A percentile compares a stretch with the other conserved stretches of the same genome.
Conservation (phyloP, 768 basidiomycete species). For the Leccinellum albellum region DNA sequence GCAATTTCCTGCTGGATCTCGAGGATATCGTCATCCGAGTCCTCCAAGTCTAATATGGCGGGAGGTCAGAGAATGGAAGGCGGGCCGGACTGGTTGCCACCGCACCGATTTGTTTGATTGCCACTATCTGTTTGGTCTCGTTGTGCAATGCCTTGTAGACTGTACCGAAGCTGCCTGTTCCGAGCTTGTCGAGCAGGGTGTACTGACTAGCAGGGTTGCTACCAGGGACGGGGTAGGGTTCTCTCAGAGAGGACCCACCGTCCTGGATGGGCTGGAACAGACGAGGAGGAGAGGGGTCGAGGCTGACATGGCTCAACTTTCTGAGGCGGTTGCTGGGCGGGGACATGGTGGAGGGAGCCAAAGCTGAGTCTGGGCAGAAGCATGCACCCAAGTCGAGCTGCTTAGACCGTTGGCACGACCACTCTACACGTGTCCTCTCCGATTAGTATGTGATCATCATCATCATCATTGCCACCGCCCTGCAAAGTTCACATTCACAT, state of each 20-base stretch:
- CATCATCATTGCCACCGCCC: background rate
- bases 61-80: slow-evolving; percentile 1
- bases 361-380: slow-evolving; percentile 8
- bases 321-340: slow-evolving; percentile 37
- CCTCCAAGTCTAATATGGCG: slow-evolving; percentile 74
- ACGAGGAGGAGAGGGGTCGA: slow-evolving; percentile 36
- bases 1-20: slow-evolving; percentile 99
- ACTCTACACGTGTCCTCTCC: slow-evolving; percentile 26
- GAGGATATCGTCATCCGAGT: slow-evolving; percentile 96
- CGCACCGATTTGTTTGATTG: slow-evolving; percentile 94
- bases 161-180: slow-evolving; percentile 93
- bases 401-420: background rate
- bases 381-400: background rate
- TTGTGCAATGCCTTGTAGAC: slow-evolving; percentile 98
- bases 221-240: slow-evolving; percentile 67
- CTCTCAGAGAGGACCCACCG: slow-evolving; percentile 33
- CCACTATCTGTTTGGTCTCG: slow-evolving; percentile 90
- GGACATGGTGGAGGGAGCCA: slow-evolving; percentile 40
- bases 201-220: slow-evolving; percentile 88
- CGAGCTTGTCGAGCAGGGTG: slow-evolving; percentile 91
- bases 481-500: background rate
- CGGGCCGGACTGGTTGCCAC: slow-evolving; percentile 26
- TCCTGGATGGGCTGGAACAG: slow-evolving; percentile 44
- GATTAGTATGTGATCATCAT: background rate
- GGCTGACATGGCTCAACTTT: slow-evolving; percentile 36